phyloP scores from a whole-genome alignment of 2,329 filamentous ascomycete genomes.

The Alternaria sp. region DNA sequence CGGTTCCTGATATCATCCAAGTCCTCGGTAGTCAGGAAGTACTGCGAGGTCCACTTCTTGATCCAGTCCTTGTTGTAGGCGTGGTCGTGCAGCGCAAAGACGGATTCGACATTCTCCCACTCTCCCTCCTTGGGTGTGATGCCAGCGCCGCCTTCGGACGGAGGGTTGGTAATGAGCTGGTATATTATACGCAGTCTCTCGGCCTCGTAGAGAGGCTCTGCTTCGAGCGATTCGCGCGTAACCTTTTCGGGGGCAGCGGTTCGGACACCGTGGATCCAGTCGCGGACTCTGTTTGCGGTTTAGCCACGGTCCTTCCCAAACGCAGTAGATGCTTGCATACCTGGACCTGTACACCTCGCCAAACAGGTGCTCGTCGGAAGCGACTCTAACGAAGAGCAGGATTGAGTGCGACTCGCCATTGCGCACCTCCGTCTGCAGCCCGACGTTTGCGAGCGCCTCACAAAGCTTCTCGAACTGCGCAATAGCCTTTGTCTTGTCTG shows the following conservation, averaged over 20 bases:
- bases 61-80: conserved; percentile 61
- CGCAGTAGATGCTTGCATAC: conserved; percentile 46
- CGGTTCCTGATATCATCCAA: conserved; percentile 59
- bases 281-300: conserved; percentile 69
- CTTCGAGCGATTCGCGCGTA: conserved; percentile 68
- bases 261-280: conserved; percentile 91
- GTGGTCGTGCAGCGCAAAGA: conserved; percentile 59
- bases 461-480: conserved; percentile 80
- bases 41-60: conserved; percentile 58
- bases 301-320: not conserved
- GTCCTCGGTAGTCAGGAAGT: conserved; percentile 55
- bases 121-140: conserved; percentile 59
- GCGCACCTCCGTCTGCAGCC: conserved; percentile 87
- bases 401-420: conserved; percentile 76
- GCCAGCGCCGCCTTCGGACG: conserved; percentile 56
- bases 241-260: conserved; percentile 77
- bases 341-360: conserved; percentile 83
- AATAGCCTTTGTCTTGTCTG: conserved; percentile 71
- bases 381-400: conserved; percentile 81
- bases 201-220: conserved; percentile 82
- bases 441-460: conserved; percentile 74
- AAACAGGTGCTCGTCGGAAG: conserved; percentile 74
- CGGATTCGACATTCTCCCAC: conserved; percentile 57
- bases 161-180: conserved; percentile 66
- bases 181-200: conserved; percentile 89